Base-by-base conservation (phyloP, 2,329 filamentous ascomycete species). In the Aspergillus flavus region DNA sequence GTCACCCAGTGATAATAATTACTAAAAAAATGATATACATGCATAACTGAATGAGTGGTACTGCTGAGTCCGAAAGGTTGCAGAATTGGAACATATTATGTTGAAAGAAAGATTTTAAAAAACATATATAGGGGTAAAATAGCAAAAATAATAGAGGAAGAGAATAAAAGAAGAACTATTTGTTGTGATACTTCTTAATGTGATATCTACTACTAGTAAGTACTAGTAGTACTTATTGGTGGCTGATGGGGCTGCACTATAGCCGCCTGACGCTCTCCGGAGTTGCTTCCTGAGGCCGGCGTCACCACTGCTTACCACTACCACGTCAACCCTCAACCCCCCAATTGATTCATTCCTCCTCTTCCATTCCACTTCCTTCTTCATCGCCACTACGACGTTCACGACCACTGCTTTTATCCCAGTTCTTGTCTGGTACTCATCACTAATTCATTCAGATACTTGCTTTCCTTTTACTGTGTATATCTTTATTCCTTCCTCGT, bases 221-320 rank as follows among this genome's bases (percentile, higher is more conserved):
- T 32, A 53, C 9, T 36, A 21, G 12, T 41, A 41, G 16, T 36
- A 41, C 43, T 26, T 52, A 52, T n/a, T 39, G 30, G 48, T 52
- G 26, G 48, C 48, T 36, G 32, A 54, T 21, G 28, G 52, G 52
- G 52, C 72, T 75, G 75, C 76, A 72, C 74, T 73, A 68, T 69
- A 68, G 71, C 66, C 68, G 69, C 70, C 72, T 77, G 67, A 65
- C 74, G 74, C 68, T 71, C 74, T 70, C 75, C 75, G 74, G 71
- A 73, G 69, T 69, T 50, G 65, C 68, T 58, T 64, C 65, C 66
- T 69, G 65, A 63, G 65, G 62, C 65, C 63, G 61, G 61, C 67
- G 69, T 72, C 70, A 72, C 69, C 69, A 71, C 68, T 67, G 68
- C 64, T 62, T 68, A 70, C 71, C 69, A 71, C 69, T 68, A 70